Evolutionary conservation across 306 rosid species (phyloP), one percentile per base, ranked within the genome.

Genomic region (Psophocarpus tetragonolobus): DNA sequence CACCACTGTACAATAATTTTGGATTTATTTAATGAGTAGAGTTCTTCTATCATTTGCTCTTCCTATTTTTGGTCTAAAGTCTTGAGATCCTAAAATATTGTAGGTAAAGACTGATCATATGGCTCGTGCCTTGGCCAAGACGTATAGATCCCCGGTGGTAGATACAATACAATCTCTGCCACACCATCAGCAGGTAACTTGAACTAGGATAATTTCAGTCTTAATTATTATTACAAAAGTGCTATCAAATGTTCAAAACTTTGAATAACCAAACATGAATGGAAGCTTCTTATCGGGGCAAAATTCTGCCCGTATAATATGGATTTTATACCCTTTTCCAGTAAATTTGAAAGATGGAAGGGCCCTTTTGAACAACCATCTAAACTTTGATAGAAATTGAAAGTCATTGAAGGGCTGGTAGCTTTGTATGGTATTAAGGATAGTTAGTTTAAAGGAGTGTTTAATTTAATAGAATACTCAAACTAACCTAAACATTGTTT

Each of bases 121-220:
- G 98, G 97, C 88, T 47, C 68, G 82, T 72, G 96, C 96, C 47
- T 86, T 92, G 89, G 88, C 99, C 68, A 95, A 88, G 90, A 89
- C 96, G 18, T 95, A 77, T 83, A 89, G 82, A 81, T 91, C 97
- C 30, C 92, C 96, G 1, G 92, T 86, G 44, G 92, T 92, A 77
- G 97, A 92, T 75, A 92, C 95, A 41, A 90, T 95, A 81, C 97
- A 88, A 78, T 86, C 96, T 81, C 94, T 95, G 71, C 99, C 99
- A 26, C 99, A 88, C 75, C 97, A 95, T 88, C 99, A 95, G 74
- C 97, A 94, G 94, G 98, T 94, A 88, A 80, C 68, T 36, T 83
- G 67, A 68, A 82, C 78, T 51, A 4, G 41, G 44, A 33, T 7
- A 39, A 50, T 30, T 51, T 17, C 36, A n/a, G 5, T 44, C 13